Base-by-base conservation (phyloP, 768 basidiomycete species). In the Brasilioporus rufonigricans region DNA sequence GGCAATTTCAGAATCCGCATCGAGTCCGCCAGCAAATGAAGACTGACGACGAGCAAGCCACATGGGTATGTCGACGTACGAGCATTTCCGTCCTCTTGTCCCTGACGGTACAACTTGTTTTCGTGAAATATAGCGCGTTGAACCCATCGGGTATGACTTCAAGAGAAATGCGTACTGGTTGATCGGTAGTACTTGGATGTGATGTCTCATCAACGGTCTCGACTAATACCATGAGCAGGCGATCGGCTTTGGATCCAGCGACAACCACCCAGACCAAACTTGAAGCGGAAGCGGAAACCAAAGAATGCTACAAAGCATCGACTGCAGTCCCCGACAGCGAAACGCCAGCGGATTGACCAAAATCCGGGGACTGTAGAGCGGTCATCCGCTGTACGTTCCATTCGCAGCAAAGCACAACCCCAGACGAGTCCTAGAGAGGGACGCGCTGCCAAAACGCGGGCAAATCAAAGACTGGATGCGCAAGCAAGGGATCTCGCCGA, bases 221-320 rank as follows among this genome's bases (percentile, higher is more conserved):
- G 27, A 49, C 52, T 51, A 49, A 58, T 32, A 44, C 26, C 11
- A 18, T 44, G n/a, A 35, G 43, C 53, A 91, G 90, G 82, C 51
- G 86, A 92, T 64, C 86, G 92, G 23, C 76, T 94, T 23, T 94
- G 92, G 92, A 82, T 92, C 41, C 91, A 93, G 65, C 86, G 89
- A n/a, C 73, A 76, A 29, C 79, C 75, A 12, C 85, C 82, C 2
- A 82, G 77, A 63, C 74, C 75, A 44, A 66, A 57, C 14, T 58
- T 72, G 35, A 80, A 82, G 52, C 69, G 74, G 48, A 76, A 75
- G 41, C 73, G 80, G 51, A 74, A 75, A 52, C 63, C 72, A 27
- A 58, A 48, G 31, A 62, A 50, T 26, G 41, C 39, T 7, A 61
- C 57, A 36, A 73, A 70, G 54, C 44, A 60, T 23, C 56, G 54